A percentile compares a stretch with the other conserved stretches of the same genome.
Conservation (phyloP, 768 basidiomycete genomes). For the Mrakia frigida region DNA sequence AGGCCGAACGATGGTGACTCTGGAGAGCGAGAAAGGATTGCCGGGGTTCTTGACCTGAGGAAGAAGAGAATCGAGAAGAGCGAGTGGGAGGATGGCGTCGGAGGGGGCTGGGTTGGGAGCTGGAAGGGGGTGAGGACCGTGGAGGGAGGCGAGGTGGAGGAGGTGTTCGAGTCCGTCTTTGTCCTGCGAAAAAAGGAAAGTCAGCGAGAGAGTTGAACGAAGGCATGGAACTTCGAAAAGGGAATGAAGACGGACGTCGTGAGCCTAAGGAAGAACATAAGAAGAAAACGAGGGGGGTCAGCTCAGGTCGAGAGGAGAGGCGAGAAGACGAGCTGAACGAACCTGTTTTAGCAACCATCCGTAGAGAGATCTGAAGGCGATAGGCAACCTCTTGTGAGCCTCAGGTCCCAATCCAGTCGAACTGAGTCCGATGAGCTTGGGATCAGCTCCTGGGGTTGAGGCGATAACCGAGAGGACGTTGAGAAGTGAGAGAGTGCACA, state of each 20-base stretch:
- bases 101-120: neutral
- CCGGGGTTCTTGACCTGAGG: neutral
- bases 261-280: neutral
- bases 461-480: slow-evolving; percentile 1
- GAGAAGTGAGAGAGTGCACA: neutral
- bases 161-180: slow-evolving; percentile 6
- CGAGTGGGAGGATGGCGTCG: neutral
- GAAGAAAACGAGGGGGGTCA: neutral
- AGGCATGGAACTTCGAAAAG: neutral
- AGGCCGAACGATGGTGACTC: neutral
- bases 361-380: neutral
- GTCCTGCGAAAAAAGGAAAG: neutral
- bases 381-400: neutral
- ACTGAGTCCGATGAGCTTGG: neutral
- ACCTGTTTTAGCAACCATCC: neutral
- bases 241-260: neutral
- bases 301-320: neutral
- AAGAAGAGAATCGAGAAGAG: neutral
- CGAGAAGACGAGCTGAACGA: neutral
- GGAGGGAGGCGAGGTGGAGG: neutral
- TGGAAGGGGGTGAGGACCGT: neutral
- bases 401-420: neutral
- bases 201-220: neutral
- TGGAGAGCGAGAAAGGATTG: neutral
- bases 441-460: neutral